Conservation (phyloP, 2,329 filamentous ascomycete species). For the Colletotrichum viniferum region DNA sequence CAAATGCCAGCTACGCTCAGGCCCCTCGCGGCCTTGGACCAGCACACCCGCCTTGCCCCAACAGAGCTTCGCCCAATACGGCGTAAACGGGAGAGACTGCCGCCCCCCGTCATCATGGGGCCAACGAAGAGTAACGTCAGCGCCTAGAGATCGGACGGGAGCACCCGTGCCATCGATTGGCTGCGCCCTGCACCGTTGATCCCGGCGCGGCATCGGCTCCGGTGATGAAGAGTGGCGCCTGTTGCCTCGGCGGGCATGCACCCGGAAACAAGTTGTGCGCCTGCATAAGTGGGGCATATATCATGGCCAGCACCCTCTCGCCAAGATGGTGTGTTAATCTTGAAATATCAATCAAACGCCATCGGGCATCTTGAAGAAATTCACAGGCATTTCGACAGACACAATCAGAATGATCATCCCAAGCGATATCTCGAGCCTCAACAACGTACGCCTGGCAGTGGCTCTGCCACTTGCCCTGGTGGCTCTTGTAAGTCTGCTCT, state of each 20-base stretch:
- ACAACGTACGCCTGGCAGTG: slow-evolving; percentile 2
- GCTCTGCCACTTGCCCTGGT: neutral
- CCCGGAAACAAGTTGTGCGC: neutral
- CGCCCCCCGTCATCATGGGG: neutral
- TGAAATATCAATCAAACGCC: neutral
- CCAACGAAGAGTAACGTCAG: neutral
- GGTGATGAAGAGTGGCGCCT: neutral
- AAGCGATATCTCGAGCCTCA: neutral
- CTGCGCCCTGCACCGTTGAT: neutral
- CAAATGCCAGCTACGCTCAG: slow-evolving; percentile 11
- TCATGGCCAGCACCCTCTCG: neutral
- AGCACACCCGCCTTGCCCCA: neutral
- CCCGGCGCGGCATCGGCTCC: neutral
- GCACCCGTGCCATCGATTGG: neutral
- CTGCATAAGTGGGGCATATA: neutral
- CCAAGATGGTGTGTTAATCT: too few relatives aligned
- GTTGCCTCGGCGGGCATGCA: neutral
- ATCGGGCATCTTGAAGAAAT: neutral
- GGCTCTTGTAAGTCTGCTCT: neutral
- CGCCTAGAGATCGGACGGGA: neutral
- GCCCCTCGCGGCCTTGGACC: neutral
- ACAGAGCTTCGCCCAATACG: neutral
- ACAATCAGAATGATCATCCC: slow-evolving; percentile 11
- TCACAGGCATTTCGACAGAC: neutral
- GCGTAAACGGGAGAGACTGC: neutral